Percentiles rank a stretch among this genome's conserved stretches.
phyloP scores from a whole-genome alignment of 768 basidiomycete genomes.

The Psilocybe azurescens region DNA sequence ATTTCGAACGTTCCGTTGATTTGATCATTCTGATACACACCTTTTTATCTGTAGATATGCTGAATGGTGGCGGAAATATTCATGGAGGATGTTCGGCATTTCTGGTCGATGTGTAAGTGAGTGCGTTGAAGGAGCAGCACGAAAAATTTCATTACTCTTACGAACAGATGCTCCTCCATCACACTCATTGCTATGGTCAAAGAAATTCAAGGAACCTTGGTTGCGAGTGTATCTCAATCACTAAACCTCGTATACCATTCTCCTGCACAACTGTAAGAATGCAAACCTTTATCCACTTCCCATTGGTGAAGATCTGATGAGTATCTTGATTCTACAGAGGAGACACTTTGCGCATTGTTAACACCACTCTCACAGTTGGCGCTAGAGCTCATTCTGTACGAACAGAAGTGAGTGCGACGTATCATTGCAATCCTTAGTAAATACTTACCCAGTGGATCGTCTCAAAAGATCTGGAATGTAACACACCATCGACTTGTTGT shows the following conservation, averaged over 20 bases:
- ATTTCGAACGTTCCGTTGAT: background rate
- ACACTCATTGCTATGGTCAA: constrained; percentile 42
- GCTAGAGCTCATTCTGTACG: constrained; percentile 50
- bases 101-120: constrained; percentile 55
- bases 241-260: constrained; percentile 57
- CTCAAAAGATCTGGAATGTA: constrained; percentile 57
- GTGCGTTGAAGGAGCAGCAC: background rate
- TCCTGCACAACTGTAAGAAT: constrained; percentile 18
- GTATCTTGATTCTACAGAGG: constrained; percentile 37
- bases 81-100: constrained; percentile 64
- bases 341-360: constrained; percentile 55
- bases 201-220: constrained; percentile 28
- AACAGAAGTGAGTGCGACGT: constrained; percentile 47
- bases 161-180: constrained; percentile 54
- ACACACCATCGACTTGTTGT: constrained; percentile 57
- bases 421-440: background rate
- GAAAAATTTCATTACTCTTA: background rate
- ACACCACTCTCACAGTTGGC: constrained; percentile 55
- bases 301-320: background rate
- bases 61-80: constrained; percentile 50
- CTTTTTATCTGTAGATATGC: constrained; percentile 48
- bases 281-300: background rate
- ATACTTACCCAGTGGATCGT: background rate
- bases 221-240: constrained; percentile 52
- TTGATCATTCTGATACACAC: background rate